A percentile compares a stretch with the other conserved stretches of the same genome.
Conservation (phyloP, 208 protist genomes). For the Lotmaria passim region DNA sequence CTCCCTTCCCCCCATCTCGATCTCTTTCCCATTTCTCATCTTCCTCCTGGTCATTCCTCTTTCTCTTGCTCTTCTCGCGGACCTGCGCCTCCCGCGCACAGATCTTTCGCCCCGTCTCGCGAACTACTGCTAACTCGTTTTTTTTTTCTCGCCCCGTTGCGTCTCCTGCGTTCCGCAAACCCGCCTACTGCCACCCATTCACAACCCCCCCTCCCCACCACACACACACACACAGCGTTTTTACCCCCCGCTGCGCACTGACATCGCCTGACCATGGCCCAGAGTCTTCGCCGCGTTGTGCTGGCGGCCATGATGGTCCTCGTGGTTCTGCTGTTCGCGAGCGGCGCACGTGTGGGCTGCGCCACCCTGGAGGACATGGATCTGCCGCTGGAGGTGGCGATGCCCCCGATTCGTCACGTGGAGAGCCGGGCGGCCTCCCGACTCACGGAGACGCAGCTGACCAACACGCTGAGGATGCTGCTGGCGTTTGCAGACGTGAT, state of each 20-base stretch:
- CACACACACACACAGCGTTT: not conserved
- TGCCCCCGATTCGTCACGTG: not conserved
- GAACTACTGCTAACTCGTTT: no score
- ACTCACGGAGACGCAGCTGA: not conserved
- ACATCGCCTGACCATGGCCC: not conserved
- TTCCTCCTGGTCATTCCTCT: not conserved
- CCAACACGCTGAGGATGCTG: slow-evolving; percentile 16
- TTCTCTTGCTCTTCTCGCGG: not conserved
- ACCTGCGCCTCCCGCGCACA: not conserved
- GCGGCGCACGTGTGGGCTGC: not conserved
- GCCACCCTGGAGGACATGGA: slow-evolving; percentile 1
- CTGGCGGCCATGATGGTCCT: slow-evolving; percentile 5
- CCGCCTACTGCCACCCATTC: no score
- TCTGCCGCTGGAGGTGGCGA: not conserved
- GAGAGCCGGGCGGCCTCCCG: not conserved
- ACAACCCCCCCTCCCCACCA: not conserved
- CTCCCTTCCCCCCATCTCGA: not conserved
- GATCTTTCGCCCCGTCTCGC: no score
- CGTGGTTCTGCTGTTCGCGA: slow-evolving; percentile 6
- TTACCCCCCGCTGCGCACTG: not conserved
- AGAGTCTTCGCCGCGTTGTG: slow-evolving; percentile 11
- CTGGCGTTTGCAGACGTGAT: slow-evolving; percentile 12
- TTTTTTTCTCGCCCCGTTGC: no score
- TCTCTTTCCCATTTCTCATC: not conserved
- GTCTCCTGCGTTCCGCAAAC: no score